A percentile compares a stretch with the other conserved stretches of the same genome.
Conservation (phyloP, 2,329 filamentous ascomycete genomes). For the Fusarium udum region DNA sequence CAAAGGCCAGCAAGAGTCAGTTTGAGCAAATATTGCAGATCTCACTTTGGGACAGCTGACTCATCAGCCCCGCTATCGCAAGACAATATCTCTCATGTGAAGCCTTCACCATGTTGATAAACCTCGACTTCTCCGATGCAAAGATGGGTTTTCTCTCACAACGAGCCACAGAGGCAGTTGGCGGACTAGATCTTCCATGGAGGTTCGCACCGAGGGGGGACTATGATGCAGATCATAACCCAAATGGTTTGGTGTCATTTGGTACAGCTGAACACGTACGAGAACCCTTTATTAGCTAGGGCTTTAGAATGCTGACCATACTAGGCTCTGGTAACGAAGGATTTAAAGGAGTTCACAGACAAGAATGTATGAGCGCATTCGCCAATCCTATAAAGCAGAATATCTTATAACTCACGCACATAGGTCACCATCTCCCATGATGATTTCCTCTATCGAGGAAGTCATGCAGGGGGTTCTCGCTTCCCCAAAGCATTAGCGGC, state of each 20-base stretch:
- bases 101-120: constrained; percentile 19
- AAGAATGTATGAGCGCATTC: constrained; percentile 42
- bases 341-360: constrained; percentile 44
- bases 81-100: neutral
- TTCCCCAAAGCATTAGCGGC: constrained; percentile 47
- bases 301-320: neutral
- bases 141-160: constrained; percentile 34
- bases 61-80: constrained; percentile 25
- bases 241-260: constrained; percentile 57
- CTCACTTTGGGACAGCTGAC: constrained; percentile 5
- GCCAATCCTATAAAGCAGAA: neutral
- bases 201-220: constrained; percentile 45
- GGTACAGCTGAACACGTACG: constrained; percentile 58
- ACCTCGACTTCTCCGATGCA: constrained; percentile 11
- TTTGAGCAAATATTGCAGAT: constrained; percentile 1
- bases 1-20: neutral
- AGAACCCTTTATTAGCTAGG: neutral
- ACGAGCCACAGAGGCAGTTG: constrained; percentile 39
- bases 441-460: constrained; percentile 51
- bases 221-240: constrained; percentile 52
- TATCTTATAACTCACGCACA: neutral
- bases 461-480: constrained; percentile 47
- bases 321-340: constrained; percentile 53
- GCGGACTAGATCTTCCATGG: constrained; percentile 45
- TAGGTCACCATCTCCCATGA: constrained; percentile 41